These are phyloP conservation scores for Pigoraptor vietnamica DNA, from an alignment of 78 protist genomes.

Conservation along the genomic window DNA sequence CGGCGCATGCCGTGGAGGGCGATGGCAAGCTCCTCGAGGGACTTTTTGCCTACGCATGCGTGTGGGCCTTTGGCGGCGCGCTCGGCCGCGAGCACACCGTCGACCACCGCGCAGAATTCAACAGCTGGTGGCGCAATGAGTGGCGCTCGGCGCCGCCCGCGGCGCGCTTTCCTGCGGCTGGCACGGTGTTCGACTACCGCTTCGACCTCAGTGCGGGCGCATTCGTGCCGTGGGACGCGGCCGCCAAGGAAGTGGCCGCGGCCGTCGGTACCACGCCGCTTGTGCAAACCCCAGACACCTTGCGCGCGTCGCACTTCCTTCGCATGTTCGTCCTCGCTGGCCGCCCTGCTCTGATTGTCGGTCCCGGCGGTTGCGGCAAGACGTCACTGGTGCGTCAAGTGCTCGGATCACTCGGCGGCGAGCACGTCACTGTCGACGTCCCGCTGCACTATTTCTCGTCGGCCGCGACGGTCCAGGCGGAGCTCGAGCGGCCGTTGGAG, in stretches of 20 bases:
- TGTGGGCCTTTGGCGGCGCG: constrained; percentile 82
- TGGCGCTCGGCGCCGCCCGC: neutral
- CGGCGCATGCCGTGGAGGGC: neutral
- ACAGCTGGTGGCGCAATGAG: constrained; percentile 51
- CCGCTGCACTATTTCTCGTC: constrained; percentile 66
- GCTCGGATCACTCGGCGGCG: constrained; percentile 12
- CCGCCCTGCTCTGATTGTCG: constrained; percentile 61
- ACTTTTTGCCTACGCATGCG: constrained; percentile 43
- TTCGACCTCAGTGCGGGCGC: constrained; percentile 9
- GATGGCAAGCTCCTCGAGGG: constrained; percentile 53
- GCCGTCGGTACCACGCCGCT: neutral
- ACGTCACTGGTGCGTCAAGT: constrained; percentile 24
- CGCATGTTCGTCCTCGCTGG: neutral
- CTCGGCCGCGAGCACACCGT: neutral
- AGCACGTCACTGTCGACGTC: neutral
- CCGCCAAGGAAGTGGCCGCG: constrained; percentile 12
- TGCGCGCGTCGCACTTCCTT: constrained; percentile 12
- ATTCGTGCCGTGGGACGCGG: constrained; percentile 37
- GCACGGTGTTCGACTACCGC: constrained; percentile 59
- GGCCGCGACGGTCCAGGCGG: constrained; percentile 34
- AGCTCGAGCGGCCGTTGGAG: constrained; percentile 40
- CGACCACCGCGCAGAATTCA: constrained; percentile 52
- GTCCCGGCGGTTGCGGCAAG: constrained; percentile 83
- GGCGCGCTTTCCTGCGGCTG: constrained; percentile 14
- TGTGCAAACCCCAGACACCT: constrained; percentile 47